Evolutionary conservation across 805 yeast genomes (phyloP).

Genomic region (Candida glaebosa): DNA sequence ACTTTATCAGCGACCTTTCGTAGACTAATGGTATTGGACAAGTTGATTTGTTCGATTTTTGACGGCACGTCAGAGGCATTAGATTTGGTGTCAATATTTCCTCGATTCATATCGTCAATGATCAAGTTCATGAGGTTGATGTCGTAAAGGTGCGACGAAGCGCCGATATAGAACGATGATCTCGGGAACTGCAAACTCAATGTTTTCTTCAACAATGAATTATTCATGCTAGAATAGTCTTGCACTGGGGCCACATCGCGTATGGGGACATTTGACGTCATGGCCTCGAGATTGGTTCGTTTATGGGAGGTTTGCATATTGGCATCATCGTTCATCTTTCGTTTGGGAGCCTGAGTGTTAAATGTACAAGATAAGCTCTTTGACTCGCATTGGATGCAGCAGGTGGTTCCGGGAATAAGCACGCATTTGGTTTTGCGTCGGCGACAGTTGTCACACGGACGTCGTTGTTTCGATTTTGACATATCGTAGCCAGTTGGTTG

Average conservation of each 20-base stretch:
- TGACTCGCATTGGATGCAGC: slow-evolving; percentile 74
- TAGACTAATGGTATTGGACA: slow-evolving; percentile 61
- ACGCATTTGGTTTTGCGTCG: slow-evolving; percentile 79
- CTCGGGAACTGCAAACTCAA: slow-evolving; percentile 82
- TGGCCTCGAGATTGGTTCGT: slow-evolving; percentile 16
- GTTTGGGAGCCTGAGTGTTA: slow-evolving; percentile 50
- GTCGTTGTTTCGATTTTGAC: slow-evolving; percentile 35
- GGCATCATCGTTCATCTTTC: slow-evolving; percentile 21
- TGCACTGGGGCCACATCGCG: slow-evolving; percentile 58
- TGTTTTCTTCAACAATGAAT: slow-evolving; percentile 64
- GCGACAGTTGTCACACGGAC: slow-evolving; percentile 85
- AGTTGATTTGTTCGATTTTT: slow-evolving; percentile 75
- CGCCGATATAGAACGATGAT: slow-evolving; percentile 84
- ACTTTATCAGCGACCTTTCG: slow-evolving; percentile 76
- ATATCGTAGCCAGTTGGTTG: background rate
- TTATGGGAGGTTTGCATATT: slow-evolving; percentile 16
- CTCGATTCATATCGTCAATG: slow-evolving; percentile 30
- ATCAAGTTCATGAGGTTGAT: slow-evolving; percentile 62
- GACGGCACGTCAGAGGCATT: slow-evolving; percentile 11
- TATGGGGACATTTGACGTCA: slow-evolving; percentile 45
- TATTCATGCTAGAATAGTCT: slow-evolving; percentile 62
- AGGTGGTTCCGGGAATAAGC: slow-evolving; percentile 54
- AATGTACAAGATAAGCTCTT: slow-evolving; percentile 74
- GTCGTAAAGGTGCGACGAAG: slow-evolving; percentile 78
- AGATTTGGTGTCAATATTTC: slow-evolving; percentile 37